phyloP scores from a whole-genome alignment of 2,329 filamentous ascomycete genomes.

The Trichoderma gracile region DNA sequence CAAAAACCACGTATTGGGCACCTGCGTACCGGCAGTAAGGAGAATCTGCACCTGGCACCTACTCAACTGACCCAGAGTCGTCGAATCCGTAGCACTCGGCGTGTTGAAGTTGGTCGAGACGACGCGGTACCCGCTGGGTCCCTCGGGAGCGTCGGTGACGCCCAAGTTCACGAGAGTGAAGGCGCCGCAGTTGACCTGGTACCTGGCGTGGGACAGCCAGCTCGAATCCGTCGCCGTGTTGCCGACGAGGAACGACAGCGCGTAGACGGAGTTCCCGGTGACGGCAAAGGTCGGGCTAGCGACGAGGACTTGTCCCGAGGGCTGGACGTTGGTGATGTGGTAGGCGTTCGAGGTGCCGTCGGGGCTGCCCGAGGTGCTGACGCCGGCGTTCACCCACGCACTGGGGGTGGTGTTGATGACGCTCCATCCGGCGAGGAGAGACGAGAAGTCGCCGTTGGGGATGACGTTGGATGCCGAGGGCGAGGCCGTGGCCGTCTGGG shows the following conservation, averaged over 20 bases:
- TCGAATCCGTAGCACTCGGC: neutral
- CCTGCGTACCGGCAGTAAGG: neutral
- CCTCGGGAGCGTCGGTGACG: neutral
- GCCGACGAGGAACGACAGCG: neutral
- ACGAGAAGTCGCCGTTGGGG: constrained; percentile 17
- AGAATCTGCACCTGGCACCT: neutral
- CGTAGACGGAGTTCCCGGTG: neutral
- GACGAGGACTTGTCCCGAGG: neutral
- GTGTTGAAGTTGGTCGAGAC: constrained; percentile 1
- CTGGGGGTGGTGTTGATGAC: neutral
- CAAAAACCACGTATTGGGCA: neutral
- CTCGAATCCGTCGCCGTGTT: neutral
- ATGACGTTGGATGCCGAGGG: neutral
- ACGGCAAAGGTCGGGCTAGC: neutral
- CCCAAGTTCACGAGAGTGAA: neutral
- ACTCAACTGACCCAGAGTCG: neutral
- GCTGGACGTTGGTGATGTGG: neutral
- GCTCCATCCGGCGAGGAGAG: neutral
- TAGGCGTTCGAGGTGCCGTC: neutral
- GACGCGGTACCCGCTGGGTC: neutral
- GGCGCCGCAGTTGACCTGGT: neutral
- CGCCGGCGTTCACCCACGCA: neutral
- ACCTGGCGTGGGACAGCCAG: neutral
- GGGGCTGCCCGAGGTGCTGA: neutral
- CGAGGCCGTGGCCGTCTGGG: neutral